A percentile compares a stretch with the other conserved stretches of the same genome.
phyloP scores from a whole-genome alignment of 805 yeast species.

The Candida chilensis region DNA sequence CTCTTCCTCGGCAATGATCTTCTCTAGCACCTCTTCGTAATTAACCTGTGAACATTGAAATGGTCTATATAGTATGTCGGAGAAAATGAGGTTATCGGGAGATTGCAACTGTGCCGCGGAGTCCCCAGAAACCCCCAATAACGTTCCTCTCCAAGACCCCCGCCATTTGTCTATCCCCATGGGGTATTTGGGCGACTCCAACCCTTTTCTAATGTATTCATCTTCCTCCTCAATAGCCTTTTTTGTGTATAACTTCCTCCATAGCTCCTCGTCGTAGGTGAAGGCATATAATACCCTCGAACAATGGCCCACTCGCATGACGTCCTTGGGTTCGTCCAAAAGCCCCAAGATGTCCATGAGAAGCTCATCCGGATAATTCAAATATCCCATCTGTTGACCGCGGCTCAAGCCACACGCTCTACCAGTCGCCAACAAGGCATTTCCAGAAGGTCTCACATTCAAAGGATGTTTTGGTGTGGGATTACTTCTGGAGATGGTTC shows the following conservation, averaged over 20 bases:
- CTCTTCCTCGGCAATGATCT: constrained; percentile 38
- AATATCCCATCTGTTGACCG: constrained; percentile 39
- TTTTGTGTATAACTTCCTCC: constrained; percentile 53
- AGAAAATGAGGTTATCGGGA: constrained; percentile 45
- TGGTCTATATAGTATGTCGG: constrained; percentile 77
- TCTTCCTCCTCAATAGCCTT: constrained; percentile 6
- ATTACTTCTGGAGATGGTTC: too few species aligned
- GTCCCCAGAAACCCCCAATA: constrained; percentile 22
- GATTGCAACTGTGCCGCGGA: constrained; percentile 37
- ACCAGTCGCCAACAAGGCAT: constrained; percentile 31
- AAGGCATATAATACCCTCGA: constrained; percentile 69
- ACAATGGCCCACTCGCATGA: constrained; percentile 43
- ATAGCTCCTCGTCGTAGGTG: constrained; percentile 67
- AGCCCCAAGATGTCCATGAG: constrained; percentile 42
- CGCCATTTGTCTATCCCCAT: constrained; percentile 39
- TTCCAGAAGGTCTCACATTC: constrained; percentile 72
- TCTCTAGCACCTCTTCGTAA: constrained; percentile 38
- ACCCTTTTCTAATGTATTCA: constrained; percentile 3
- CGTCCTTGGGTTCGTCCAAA: constrained; percentile 35
- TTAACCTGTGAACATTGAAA: constrained; percentile 71
- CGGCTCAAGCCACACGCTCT: constrained; percentile 4
- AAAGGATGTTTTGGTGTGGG: constrained; percentile 54
- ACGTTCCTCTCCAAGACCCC: constrained; percentile 76
- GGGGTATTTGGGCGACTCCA: constrained; percentile 10
- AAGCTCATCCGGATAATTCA: constrained; percentile 58